Evolutionary conservation across 768 basidiomycete species (phyloP), one percentile per base, ranked within the genome.

Genomic region (Myochromella boudieri): DNA sequence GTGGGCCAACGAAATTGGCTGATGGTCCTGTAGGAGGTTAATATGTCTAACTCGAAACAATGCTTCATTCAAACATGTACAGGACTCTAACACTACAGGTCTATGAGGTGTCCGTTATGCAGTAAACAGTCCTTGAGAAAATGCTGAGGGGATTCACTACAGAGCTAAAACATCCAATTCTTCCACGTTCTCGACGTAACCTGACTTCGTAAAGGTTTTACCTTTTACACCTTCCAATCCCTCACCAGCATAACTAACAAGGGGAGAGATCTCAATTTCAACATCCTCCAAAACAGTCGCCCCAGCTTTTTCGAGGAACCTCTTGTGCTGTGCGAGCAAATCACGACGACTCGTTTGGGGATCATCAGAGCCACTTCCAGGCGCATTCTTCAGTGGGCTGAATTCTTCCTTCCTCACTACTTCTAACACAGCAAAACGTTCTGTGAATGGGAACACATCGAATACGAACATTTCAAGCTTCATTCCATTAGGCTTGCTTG

Each of bases 381-480:
- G 93, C 6, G 94, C 95, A 60, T 99, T 99, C 76, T 99, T 99
- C 65, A 99, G 68, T 27, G 95, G 95, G 53, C 91, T 94, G 59
- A 99, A 99, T 68, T 98, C 95, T 49, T 95, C 91, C 49, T 76
- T 74, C 46, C 97, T 74, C 41, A 81, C 80, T 34, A 97, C 92
- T 65, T 97, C 94, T 61, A 98, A 68, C 31, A 97, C 91, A 22
- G 87, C 82, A 54, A 95, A 92, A 41, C 68, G 73, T 60, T 83
- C 66, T 21, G 93, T 92, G 69, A 81, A 91, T 0, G 95, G 95
- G 76, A 99, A 97, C 36, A 99, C 97, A 68, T 99, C 97, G 60
- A 99, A 99, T 25, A 99, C 89, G 69, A 99, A 99, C 72, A 95
- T 74, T 68, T 99, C 97, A 52, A 99, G 82, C 71, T 99, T 99